Percentiles rank a stretch among this genome's conserved stretches.
Evolutionary conservation across 2,329 filamentous ascomycete genomes (phyloP).

Genomic region (Aschersonia sp.): DNA sequence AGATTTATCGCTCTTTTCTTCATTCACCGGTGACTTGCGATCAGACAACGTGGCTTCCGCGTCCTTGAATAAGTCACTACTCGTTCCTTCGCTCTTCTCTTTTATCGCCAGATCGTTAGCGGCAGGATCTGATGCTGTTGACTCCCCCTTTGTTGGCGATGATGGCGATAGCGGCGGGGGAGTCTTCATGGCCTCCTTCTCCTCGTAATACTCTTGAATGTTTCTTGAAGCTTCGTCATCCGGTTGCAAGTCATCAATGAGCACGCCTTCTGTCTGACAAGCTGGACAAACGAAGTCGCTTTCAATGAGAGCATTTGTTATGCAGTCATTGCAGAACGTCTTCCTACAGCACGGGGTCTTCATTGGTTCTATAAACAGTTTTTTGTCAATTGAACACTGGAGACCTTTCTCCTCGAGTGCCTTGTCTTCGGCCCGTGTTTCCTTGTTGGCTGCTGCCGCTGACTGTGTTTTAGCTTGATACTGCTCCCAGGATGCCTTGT

Average conservation of each 20-base stretch:
- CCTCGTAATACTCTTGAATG: constrained; percentile 59
- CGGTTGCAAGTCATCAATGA: constrained; percentile 79
- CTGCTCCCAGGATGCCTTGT: constrained; percentile 92
- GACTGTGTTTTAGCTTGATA: constrained; percentile 92
- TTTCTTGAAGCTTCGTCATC: constrained; percentile 69
- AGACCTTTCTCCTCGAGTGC: constrained; percentile 78
- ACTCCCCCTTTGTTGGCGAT: constrained; percentile 19
- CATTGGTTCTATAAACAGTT: constrained; percentile 95
- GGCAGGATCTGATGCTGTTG: constrained; percentile 24
- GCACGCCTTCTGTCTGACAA: constrained; percentile 78
- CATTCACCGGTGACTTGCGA: too few relatives aligned
- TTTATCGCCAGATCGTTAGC: constrained; percentile 14
- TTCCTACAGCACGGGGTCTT: constrained; percentile 97
- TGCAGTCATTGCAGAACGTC: constrained; percentile 99
- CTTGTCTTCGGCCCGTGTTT: constrained; percentile 63
- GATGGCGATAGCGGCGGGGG: constrained; percentile 16
- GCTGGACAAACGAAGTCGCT: constrained; percentile 93
- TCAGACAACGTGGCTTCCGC: too few relatives aligned
- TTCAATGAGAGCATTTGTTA: constrained; percentile 96
- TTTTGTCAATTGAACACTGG: constrained; percentile 92
- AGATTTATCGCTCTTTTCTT: too few relatives aligned
- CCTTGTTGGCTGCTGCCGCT: constrained; percentile 61
- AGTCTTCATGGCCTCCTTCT: constrained; percentile 35
- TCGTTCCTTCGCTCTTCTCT: background rate
- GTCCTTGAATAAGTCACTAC: too few relatives aligned